Evolutionary conservation across 306 rosid genomes (phyloP), one percentile per base, ranked within the genome.

Genomic region (Albizia julibrissin): DNA sequence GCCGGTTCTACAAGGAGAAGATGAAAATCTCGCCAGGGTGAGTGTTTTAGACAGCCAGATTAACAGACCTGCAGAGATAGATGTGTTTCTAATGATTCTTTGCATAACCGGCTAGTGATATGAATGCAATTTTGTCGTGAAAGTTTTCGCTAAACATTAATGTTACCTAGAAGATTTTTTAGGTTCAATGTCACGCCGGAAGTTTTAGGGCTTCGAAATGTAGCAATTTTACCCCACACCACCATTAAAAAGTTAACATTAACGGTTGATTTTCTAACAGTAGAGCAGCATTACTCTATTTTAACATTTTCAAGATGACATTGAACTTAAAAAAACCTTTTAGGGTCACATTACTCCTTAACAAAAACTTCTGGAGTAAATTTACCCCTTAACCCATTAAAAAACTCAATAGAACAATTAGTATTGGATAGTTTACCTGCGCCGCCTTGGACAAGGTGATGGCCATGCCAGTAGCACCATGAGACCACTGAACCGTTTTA

Each of bases 401-500:
- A 37, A 37, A 37, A 37, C 52, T 22, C 29, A 4, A 43, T 1
- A 33, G 31, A 47, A 67, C 6, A 40, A 44, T 21, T 69, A 9
- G 31, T 39, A 40, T 34, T 24, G 61, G 15, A 39, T 47, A 47
- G 75, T 84, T 54, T 80, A 94, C 98, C 97, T 91, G 87, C 68
- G 98, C 91, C 43, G 97, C 97, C 92, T 91, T 93, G 85, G 90
- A 90, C 78, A 95, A 84, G 11, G 98, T 93, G 75, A 95, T 84
- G 75, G 94, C 90, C 88, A 95, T 90, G 82, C 97, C 93, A 49
- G 97, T 87, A 13, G 97, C 97, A 12, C 98, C 98, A 85, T 93
- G 98, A 83, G 89, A 76, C 98, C 98, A 95, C 73, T 93, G 97
- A 46, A 95, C 97, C 37, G 93, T 80, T 88, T 91, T 91, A 82